These are phyloP conservation scores for Cladobotryum mycophilum DNA, from an alignment of 2,329 filamentous ascomycete species.

Conservation along the genomic window DNA sequence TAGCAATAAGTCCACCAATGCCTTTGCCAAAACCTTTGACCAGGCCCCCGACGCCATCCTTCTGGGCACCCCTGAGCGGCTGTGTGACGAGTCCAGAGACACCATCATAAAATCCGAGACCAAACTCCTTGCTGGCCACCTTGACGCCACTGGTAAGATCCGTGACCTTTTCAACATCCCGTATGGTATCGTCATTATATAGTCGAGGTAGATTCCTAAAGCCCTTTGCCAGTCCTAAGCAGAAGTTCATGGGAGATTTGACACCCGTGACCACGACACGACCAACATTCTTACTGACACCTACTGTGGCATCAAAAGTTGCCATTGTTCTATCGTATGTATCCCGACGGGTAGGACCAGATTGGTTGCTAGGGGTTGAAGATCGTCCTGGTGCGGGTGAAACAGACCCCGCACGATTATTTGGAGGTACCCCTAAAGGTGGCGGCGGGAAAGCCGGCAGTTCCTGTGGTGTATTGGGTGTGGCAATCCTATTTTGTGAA, in stretches of 20 bases:
- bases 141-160: conserved; percentile 68
- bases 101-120: conserved; percentile 72
- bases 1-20: conserved; percentile 72
- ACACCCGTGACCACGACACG: conserved; percentile 70
- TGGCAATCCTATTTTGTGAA: too few species aligned
- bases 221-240: conserved; percentile 72
- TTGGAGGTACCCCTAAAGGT: too few species aligned
- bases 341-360: conserved; percentile 1
- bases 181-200: conserved; percentile 77
- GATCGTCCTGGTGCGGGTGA: background rate
- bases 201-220: conserved; percentile 83
- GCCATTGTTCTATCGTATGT: conserved; percentile 13
- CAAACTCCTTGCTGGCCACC: conserved; percentile 73
- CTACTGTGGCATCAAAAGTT: conserved; percentile 53
- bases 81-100: conserved; percentile 76
- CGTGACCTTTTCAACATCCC: conserved; percentile 72
- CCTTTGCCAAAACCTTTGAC: conserved; percentile 78
- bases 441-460: too few species aligned
- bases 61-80: conserved; percentile 55
- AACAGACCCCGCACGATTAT: background rate
- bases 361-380: conserved; percentile 6
- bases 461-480: too few species aligned
- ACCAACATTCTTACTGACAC: conserved; percentile 60
- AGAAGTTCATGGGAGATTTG: conserved; percentile 79
- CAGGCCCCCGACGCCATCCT: conserved; percentile 51